Evolutionary conservation across 495 filamentous ascomycete genomes (phyloP), one percentile per base, ranked within the genome.

Genomic region (Clohesyomyces aquaticus): DNA sequence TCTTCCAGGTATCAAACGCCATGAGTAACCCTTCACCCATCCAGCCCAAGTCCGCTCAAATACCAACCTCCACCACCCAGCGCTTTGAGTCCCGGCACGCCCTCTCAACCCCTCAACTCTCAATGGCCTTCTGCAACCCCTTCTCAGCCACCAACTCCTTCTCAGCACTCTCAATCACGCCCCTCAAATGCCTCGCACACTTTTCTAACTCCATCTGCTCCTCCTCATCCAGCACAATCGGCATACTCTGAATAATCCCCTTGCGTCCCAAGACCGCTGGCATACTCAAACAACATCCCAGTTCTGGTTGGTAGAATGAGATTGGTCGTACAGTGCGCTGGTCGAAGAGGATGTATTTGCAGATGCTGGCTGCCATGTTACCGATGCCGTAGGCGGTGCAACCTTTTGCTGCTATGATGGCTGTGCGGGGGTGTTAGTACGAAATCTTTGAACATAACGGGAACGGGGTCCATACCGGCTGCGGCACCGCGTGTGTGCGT

Each of bases 351-450:
- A 79, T 73, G 14, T 74, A 71, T 32, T 75, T 61, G 65, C 77
- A 79, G n/a, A 79, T 72, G 27, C 60, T 69, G 9, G 76, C 49
- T 3, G 75, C 70, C 21, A 73, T 63, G 26, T 76, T 73, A 38
- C 71, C 77, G 23, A 78, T 71, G 8, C 77, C 77, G 53, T 75
- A 79, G 4, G 77, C 73, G 1, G 74, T 78, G n/a, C 72, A 66
- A 1, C 77, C 77, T 62, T 79, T 79, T 19, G 72, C 59, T 23
- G 65, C 59, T 51, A 78, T 71, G 32, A 79, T 76, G 47, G 46
- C n/a, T n/a, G n/a, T n/a, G n/a, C n/a, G n/a, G n/a, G n/a, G n/a
- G n/a, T n/a, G n/a, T n/a, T n/a, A n/a, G n/a, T n/a, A n/a, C n/a
- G n/a, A n/a, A n/a, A n/a, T n/a, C n/a, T n/a, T n/a, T n/a, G n/a